phyloP scores from a whole-genome alignment of 1,284 basidiomycete species.

The Cutaneotrichosporon spelunceum region DNA sequence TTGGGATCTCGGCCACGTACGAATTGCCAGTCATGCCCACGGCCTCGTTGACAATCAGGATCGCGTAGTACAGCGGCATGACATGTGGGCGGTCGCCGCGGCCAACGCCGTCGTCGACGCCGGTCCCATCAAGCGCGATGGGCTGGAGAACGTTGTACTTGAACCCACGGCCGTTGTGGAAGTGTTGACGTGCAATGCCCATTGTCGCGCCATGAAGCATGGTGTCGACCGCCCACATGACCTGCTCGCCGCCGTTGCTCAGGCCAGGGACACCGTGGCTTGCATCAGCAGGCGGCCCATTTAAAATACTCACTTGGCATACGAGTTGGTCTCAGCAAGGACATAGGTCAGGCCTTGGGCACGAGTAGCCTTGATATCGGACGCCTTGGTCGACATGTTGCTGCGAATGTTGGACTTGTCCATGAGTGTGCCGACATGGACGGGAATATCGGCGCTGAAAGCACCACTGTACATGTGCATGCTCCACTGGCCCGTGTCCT shows the following conservation, averaged over 20 bases:
- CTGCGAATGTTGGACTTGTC: constrained; percentile 60
- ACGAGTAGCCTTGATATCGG: constrained; percentile 57
- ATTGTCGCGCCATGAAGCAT: constrained; percentile 55
- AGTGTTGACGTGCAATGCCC: constrained; percentile 50
- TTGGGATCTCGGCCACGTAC: constrained; percentile 57
- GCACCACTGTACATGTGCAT: constrained; percentile 10
- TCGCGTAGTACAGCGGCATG: constrained; percentile 62
- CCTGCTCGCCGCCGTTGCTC: constrained; percentile 66
- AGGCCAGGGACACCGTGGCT: constrained; percentile 63
- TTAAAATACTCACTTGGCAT: constrained; percentile 9
- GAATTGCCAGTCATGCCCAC: constrained; percentile 54
- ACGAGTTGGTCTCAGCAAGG: constrained; percentile 37
- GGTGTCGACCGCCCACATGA: constrained; percentile 67
- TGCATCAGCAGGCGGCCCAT: not conserved
- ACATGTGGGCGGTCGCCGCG: constrained; percentile 51
- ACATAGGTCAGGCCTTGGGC: constrained; percentile 60
- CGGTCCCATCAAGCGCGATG: constrained; percentile 46
- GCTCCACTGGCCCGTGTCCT: not conserved
- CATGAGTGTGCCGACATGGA: constrained; percentile 41
- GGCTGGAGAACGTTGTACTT: constrained; percentile 50
- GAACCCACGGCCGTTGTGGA: constrained; percentile 55
- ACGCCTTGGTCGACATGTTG: constrained; percentile 56
- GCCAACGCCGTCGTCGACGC: constrained; percentile 56
- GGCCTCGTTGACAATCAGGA: constrained; percentile 56
- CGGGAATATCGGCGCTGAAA: not conserved